A percentile compares a stretch with the other conserved stretches of the same genome.
Evolutionary conservation across 257 asterid species (phyloP).

Genomic region (Scutellaria barbata): DNA sequence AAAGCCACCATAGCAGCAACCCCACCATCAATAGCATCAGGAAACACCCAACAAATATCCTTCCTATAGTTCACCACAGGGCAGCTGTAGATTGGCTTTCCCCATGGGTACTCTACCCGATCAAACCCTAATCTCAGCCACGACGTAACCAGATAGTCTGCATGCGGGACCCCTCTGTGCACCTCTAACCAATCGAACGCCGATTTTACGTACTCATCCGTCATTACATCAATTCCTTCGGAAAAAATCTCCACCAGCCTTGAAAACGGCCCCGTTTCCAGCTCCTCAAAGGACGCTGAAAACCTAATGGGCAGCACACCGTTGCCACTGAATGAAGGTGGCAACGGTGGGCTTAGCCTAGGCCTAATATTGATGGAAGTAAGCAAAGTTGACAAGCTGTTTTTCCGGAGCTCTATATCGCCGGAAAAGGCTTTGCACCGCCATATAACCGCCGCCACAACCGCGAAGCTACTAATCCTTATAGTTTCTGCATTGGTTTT

Average conservation of each 20-base stretch:
- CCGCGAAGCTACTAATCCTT: slow-evolving; percentile 46
- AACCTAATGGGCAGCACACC: slow-evolving; percentile 51
- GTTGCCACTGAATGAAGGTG: slow-evolving; percentile 51
- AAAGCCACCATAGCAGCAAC: slow-evolving; percentile 47
- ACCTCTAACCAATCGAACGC: slow-evolving; percentile 65
- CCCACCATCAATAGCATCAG: slow-evolving; percentile 42
- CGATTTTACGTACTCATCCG: slow-evolving; percentile 56
- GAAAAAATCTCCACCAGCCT: slow-evolving; percentile 44
- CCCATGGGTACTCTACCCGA: slow-evolving; percentile 64
- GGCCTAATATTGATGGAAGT: slow-evolving; percentile 46
- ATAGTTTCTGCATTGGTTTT: neutral
- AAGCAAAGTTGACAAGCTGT: slow-evolving; percentile 41
- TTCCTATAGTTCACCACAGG: slow-evolving; percentile 58
- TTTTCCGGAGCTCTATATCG: neutral
- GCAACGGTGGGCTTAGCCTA: slow-evolving; percentile 47
- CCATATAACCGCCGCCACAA: slow-evolving; percentile 56
- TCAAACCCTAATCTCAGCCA: slow-evolving; percentile 68
- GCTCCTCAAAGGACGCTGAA: slow-evolving; percentile 43
- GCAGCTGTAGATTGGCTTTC: slow-evolving; percentile 56
- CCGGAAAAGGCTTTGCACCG: slow-evolving; percentile 59
- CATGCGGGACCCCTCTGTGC: slow-evolving; percentile 64
- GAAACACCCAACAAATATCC: slow-evolving; percentile 52
- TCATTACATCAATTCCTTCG: slow-evolving; percentile 44
- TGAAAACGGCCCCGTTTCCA: slow-evolving; percentile 45
- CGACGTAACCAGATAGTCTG: slow-evolving; percentile 62